Conservation (phyloP, 495 filamentous ascomycete species). For the Hypoxylon intermedium region DNA sequence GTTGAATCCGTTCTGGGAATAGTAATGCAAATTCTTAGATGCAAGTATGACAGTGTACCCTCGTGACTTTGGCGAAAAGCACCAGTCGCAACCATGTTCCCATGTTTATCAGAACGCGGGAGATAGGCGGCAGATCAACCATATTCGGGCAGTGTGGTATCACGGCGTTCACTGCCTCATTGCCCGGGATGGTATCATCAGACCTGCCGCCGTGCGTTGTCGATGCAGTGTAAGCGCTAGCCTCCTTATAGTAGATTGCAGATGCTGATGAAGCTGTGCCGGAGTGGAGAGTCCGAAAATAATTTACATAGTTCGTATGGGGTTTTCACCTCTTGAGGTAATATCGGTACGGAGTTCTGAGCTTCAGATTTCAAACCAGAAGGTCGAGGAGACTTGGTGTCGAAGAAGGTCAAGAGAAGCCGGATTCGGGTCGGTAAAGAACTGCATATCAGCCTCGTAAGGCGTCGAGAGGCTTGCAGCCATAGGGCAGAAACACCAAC, state of each 20-base stretch:
- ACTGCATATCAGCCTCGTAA: constrained; percentile 29
- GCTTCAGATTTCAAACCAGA: constrained; percentile 2
- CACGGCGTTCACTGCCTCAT: constrained; percentile 19
- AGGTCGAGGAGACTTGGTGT: neutral
- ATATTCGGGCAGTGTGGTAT: constrained; percentile 13
- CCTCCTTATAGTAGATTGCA: constrained; percentile 22
- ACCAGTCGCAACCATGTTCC: constrained; percentile 27
- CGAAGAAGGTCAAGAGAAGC: neutral
- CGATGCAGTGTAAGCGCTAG: constrained; percentile 39
- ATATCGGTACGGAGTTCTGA: neutral
- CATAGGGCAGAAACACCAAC: constrained; percentile 6
- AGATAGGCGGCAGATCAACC: constrained; percentile 31
- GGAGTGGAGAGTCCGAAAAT: constrained; percentile 9
- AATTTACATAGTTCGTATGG: constrained; percentile 3
- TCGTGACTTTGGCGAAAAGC: constrained; percentile 17
- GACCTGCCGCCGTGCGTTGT: constrained; percentile 30
- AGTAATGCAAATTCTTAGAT: constrained; percentile 11
- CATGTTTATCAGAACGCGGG: constrained; percentile 21
- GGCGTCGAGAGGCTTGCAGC: constrained; percentile 1
- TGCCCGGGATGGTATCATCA: constrained; percentile 32
- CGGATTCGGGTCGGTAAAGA: neutral
- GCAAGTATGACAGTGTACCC: constrained; percentile 20
- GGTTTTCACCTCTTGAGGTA: constrained; percentile 6
- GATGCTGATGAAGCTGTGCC: constrained; percentile 15
- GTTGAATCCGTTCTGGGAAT: constrained; percentile 10